Conservation (phyloP, 495 filamentous ascomycete genomes). For the Neurospora africana region DNA sequence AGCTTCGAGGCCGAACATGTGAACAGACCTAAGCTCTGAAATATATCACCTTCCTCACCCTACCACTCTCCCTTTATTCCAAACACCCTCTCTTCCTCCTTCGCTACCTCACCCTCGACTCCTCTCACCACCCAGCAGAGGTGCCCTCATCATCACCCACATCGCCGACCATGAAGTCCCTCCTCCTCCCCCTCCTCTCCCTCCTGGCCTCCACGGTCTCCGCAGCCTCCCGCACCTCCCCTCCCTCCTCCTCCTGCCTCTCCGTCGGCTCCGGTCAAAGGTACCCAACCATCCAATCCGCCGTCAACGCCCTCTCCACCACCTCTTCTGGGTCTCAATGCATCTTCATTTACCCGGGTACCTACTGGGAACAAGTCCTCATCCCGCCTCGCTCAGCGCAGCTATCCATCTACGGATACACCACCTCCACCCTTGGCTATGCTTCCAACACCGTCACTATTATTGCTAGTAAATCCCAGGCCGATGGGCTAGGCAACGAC, state of each 20-base stretch:
- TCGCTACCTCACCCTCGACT: background rate
- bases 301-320: conserved; percentile 44
- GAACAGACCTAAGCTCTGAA: background rate
- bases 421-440: conserved; percentile 46
- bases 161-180: conserved; percentile 6
- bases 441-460: conserved; percentile 49
- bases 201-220: conserved; percentile 18
- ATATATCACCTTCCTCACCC: background rate
- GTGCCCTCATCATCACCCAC: background rate
- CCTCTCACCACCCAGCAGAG: background rate
- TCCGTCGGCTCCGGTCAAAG: conserved; percentile 33
- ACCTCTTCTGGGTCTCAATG: conserved; percentile 35
- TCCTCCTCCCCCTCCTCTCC: background rate
- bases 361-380: conserved; percentile 50
- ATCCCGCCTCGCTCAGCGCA: conserved; percentile 30
- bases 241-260: conserved; percentile 41
- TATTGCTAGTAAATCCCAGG: conserved; percentile 33
- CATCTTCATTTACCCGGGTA: conserved; percentile 54
- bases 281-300: conserved; percentile 43
- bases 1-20: background rate
- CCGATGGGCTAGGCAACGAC: conserved; percentile 33
- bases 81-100: background rate
- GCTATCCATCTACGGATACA: conserved; percentile 52
- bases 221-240: conserved; percentile 34
- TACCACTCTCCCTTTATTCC: background rate